These are phyloP conservation scores for Albatrellus ellisii DNA, from an alignment of 768 basidiomycete genomes.

Conservation along the genomic window DNA sequence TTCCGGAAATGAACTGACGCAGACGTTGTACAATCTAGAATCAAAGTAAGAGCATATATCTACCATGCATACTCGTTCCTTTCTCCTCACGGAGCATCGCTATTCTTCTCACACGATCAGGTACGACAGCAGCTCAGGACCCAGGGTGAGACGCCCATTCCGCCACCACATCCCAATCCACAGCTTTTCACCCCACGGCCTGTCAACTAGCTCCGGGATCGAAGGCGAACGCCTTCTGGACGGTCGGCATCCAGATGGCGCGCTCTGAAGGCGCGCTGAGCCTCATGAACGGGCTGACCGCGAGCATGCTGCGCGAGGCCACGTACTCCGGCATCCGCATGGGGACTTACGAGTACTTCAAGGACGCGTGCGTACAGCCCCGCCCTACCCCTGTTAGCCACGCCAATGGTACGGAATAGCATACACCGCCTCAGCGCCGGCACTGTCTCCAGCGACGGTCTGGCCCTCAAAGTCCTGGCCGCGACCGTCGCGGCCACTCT, in stretches of 20 bases:
- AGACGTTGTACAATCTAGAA: conserved; percentile 7
- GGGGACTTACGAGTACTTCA: conserved; percentile 26
- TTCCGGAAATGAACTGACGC: not conserved
- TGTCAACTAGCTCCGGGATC: conserved; percentile 16
- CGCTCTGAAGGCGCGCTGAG: conserved; percentile 21
- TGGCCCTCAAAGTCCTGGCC: conserved; percentile 21
- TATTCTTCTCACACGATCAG: conserved; percentile 6
- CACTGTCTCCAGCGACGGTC: conserved; percentile 19
- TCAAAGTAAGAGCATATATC: conserved; percentile 15
- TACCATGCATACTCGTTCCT: not conserved
- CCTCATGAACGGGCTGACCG: conserved; percentile 21
- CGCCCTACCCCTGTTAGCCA: too few relatives aligned
- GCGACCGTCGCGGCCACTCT: conserved; percentile 21
- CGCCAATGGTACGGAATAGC: conserved; percentile 7
- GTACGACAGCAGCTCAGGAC: conserved; percentile 23
- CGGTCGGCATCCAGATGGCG: conserved; percentile 21
- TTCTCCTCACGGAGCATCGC: not conserved
- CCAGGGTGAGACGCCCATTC: conserved; percentile 14
- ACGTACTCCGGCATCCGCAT: conserved; percentile 24
- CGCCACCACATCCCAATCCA: not conserved
- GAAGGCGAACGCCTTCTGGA: conserved; percentile 21
- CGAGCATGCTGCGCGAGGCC: conserved; percentile 23
- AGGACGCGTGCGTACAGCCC: conserved; percentile 18
- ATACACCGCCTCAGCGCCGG: conserved; percentile 16
- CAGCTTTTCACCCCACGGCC: not conserved